Percentiles rank a stretch among this genome's conserved stretches.
Evolutionary conservation across 805 yeast species (phyloP).

Genomic region (Teunomyces atbi): DNA sequence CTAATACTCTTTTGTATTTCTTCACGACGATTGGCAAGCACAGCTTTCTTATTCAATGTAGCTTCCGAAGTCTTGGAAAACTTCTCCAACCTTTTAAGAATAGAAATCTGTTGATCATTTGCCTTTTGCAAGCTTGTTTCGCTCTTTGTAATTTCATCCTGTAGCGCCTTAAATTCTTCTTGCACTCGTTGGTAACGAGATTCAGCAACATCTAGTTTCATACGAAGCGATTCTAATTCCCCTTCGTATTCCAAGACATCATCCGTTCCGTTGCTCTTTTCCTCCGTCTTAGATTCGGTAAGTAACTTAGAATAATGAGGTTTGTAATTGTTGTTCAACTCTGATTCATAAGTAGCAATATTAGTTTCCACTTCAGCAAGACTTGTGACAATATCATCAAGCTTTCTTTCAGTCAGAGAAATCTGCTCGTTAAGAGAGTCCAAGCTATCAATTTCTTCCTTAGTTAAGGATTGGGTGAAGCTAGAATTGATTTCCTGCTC

Average conservation of each 20-base stretch:
- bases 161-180: conserved; percentile 26
- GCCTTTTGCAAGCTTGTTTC: conserved; percentile 46
- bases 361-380: conserved; percentile 47
- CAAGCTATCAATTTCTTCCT: conserved; percentile 47
- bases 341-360: conserved; percentile 49
- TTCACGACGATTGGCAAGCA: conserved; percentile 60
- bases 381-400: conserved; percentile 39
- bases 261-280: conserved; percentile 12
- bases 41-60: conserved; percentile 57
- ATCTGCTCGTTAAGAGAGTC: conserved; percentile 33
- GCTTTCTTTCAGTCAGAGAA: conserved; percentile 34
- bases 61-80: conserved; percentile 66
- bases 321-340: conserved; percentile 53
- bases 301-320: conserved; percentile 41
- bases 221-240: conserved; percentile 23
- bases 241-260: conserved; percentile 14
- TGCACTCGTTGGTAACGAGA: conserved; percentile 24
- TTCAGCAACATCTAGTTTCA: conserved; percentile 28
- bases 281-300: background rate
- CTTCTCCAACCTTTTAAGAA: conserved; percentile 56
- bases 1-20: conserved; percentile 71
- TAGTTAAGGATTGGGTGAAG: conserved; percentile 53
- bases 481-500: conserved; percentile 49
- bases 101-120: conserved; percentile 54
- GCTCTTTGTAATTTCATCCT: conserved; percentile 29